Evolutionary conservation across 257 asterid species (phyloP), one percentile per base, ranked within the genome.

Genomic region (Nemophila menziesii): DNA sequence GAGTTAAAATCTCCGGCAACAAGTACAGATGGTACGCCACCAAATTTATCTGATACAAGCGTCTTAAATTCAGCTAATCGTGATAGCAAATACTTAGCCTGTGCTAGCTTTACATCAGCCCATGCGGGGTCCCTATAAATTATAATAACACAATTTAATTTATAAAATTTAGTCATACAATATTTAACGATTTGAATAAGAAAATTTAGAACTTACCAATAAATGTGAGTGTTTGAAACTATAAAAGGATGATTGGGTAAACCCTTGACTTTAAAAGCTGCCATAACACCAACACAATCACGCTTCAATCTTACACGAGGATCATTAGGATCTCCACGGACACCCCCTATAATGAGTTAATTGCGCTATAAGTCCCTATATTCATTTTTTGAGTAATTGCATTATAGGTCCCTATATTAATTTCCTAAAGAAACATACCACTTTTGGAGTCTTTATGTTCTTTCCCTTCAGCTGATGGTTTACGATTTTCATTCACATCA

Each of bases 1-100:
- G 94, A 84, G 53, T 89, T 89, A 75, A 89, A 89, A 67, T 89
- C 95, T 18, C 95, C 92, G 10, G 92, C 74, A 42, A 89, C 70
- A 33, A 84, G 45, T 49, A 79, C 21, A 19, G 86, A 61, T 56
- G 95, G 92, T 1, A 57, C 58, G 63, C 92, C 75, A 44, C 69
- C 76, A 52, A 72, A 58, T 67, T 75, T 70, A 50, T 66, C 48
- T 0, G 84, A 62, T 14, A 84, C 92, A 16, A 60, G 52, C 15
- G 39, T 59, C 62, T 72, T 73, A 74, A 84, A 89, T 54, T 41
- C 69, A 10, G 72, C 77, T 45, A 89, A 68, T 42, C 94, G 92
- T 13, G 87, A 73, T 16, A 84, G 79, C 61, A 89, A 67, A 64
- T 80, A 89, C 64, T 60, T 69, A 48, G 77, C 94, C 64, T 89